Evolutionary conservation across 2,329 filamentous ascomycete species (phyloP).

Genomic region (Talaromyces sp.): DNA sequence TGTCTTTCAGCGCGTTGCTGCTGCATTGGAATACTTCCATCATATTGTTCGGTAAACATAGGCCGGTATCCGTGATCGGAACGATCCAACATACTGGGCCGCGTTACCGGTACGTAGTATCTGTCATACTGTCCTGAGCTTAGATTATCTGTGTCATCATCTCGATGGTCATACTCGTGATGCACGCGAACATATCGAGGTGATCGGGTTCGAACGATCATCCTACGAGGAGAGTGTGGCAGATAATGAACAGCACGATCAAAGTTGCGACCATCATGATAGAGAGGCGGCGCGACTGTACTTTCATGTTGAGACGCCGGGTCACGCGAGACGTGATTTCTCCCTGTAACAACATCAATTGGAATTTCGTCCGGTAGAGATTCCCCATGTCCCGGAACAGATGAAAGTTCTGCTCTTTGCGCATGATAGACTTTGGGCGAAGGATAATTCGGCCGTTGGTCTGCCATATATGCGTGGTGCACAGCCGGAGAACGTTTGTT

Average conservation of each 20-base stretch:
- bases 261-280: slow-evolving; percentile 4
- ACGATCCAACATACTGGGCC: neutral
- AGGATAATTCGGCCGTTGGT: slow-evolving; percentile 1
- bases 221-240: slow-evolving; percentile 1
- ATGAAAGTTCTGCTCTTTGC: neutral
- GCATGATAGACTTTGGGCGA: slow-evolving; percentile 1
- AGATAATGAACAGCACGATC: neutral
- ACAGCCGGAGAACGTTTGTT: slow-evolving; percentile 10
- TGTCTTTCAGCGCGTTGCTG: neutral
- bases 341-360: neutral
- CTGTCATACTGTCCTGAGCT: slow-evolving; percentile 13
- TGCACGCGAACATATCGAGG: slow-evolving; percentile 10
- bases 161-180: slow-evolving; percentile 11
- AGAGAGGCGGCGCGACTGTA: neutral
- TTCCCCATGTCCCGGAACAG: neutral
- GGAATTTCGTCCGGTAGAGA: neutral
- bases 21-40: slow-evolving; percentile 1
- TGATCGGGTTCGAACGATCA: slow-evolving; percentile 1
- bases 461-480: slow-evolving; percentile 3
- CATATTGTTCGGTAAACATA: slow-evolving; percentile 7
- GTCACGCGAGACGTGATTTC: neutral
- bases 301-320: neutral
- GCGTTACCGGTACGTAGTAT: slow-evolving; percentile 14
- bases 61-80: slow-evolving; percentile 6
- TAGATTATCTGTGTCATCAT: slow-evolving; percentile 5